Evolutionary conservation across 345 rosid genomes (phyloP).

Genomic region (Odontarrhena argentea): DNA sequence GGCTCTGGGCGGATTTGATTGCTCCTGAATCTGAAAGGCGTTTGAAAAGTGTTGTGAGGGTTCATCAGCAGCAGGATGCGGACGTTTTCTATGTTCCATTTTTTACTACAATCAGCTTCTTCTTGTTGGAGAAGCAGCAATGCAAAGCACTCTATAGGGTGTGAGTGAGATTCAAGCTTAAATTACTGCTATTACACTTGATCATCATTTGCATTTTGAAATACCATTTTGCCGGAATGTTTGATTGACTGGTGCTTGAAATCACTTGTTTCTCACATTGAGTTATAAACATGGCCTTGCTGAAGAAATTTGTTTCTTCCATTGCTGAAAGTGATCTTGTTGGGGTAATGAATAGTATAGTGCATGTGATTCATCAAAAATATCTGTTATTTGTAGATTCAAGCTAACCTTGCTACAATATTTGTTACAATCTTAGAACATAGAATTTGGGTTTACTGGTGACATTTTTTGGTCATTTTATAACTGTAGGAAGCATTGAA

Average conservation of each 20-base stretch:
- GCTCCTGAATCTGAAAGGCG: slow-evolving; percentile 70
- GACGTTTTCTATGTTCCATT: slow-evolving; percentile 78
- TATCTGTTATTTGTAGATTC: background rate
- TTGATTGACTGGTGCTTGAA: too few relatives aligned
- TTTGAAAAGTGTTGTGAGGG: slow-evolving; percentile 74
- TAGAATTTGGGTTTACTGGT: background rate
- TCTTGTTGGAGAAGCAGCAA: slow-evolving; percentile 82
- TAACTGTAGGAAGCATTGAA: slow-evolving; percentile 69
- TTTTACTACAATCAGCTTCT: slow-evolving; percentile 86
- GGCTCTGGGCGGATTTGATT: slow-evolving; percentile 89
- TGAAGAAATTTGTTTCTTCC: too few relatives aligned
- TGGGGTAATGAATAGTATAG: too few relatives aligned
- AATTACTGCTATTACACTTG: background rate
- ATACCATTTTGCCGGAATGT: background rate
- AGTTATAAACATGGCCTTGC: too few relatives aligned
- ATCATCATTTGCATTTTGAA: background rate
- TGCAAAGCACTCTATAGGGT: slow-evolving; percentile 98
- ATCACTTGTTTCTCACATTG: too few relatives aligned
- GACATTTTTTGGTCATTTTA: background rate
- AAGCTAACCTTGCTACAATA: background rate
- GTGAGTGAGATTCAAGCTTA: slow-evolving; percentile 63
- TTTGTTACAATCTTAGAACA: background rate
- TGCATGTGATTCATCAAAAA: background rate
- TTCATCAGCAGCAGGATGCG: slow-evolving; percentile 69
- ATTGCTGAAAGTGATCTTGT: background rate